Conservation (phyloP, 306 rosid genomes). For the Dalbergia cultrata region DNA sequence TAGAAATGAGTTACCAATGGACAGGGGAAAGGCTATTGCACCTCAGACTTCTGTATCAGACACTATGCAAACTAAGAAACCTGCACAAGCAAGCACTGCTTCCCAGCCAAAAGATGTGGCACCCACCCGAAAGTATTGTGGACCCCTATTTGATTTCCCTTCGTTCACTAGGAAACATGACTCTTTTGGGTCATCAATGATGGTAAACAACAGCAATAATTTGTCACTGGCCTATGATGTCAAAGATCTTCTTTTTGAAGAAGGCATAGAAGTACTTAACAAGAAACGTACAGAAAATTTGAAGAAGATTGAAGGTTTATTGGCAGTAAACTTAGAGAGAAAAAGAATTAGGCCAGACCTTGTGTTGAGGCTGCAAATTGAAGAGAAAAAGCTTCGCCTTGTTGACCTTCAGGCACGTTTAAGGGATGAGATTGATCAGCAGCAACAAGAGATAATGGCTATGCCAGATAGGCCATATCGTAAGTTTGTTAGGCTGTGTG, state of each 20-base stretch:
- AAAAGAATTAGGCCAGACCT: slow-evolving; percentile 97
- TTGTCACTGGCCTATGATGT: slow-evolving; percentile 89
- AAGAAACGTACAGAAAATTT: slow-evolving; percentile 87
- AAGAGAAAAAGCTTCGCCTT: slow-evolving; percentile 95
- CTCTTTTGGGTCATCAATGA: slow-evolving; percentile 87
- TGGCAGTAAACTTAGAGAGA: slow-evolving; percentile 85
- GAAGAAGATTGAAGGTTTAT: slow-evolving; percentile 88
- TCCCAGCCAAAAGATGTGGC: slow-evolving; percentile 79
- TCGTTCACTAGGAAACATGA: slow-evolving; percentile 95
- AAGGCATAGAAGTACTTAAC: slow-evolving; percentile 81
- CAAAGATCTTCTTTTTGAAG: slow-evolving; percentile 91
- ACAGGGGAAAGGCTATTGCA: slow-evolving; percentile 86
- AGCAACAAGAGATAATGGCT: slow-evolving; percentile 99
- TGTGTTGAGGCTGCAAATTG: slow-evolving; percentile 90
- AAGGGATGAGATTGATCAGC: slow-evolving; percentile 96
- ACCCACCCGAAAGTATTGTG: slow-evolving; percentile 86
- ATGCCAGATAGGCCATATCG: slow-evolving; percentile 99
- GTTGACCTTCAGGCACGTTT: slow-evolving; percentile 86
- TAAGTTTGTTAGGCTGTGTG: slow-evolving; percentile 94
- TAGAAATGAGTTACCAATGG: slow-evolving; percentile 68
- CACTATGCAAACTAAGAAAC: slow-evolving; percentile 66
- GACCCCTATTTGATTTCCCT: slow-evolving; percentile 98
- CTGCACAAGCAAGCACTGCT: slow-evolving; percentile 66
- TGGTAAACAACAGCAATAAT: slow-evolving; percentile 74
- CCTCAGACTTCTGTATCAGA: slow-evolving; percentile 76